phyloP scores from a whole-genome alignment of 2,329 filamentous ascomycete species.

The Diaporthe destruens region DNA sequence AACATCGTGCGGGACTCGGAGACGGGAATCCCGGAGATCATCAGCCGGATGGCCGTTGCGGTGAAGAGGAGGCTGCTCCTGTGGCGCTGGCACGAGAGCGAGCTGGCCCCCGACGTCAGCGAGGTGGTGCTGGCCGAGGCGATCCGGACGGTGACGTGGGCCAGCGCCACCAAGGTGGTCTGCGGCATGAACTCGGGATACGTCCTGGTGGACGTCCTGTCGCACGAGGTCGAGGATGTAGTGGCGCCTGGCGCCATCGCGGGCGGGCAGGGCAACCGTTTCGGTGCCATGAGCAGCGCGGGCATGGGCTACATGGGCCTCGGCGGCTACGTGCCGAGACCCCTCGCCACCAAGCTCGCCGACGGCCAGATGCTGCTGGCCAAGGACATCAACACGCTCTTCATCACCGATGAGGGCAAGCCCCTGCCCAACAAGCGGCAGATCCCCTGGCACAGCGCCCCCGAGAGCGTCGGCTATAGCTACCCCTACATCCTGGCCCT shows the following conservation, averaged over 20 bases:
- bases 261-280: conserved; percentile 77
- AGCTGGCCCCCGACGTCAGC: conserved; percentile 75
- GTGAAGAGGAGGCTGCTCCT: conserved; percentile 90
- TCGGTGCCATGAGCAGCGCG: conserved; percentile 84
- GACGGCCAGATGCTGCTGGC: conserved; percentile 91
- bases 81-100: conserved; percentile 97
- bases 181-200: conserved; percentile 94
- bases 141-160: conserved; percentile 92
- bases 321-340: conserved; percentile 90
- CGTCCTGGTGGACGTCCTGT: conserved; percentile 86
- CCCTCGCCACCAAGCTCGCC: conserved; percentile 83
- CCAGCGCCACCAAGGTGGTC: conserved; percentile 85
- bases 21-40: conserved; percentile 91
- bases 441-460: conserved; percentile 90
- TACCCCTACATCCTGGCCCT: conserved; percentile 95
- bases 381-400: conserved; percentile 97
- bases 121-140: conserved; percentile 86
- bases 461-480: conserved; percentile 93
- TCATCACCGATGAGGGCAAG: conserved; percentile 87
- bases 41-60: conserved; percentile 90
- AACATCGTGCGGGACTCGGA: conserved; percentile 92
- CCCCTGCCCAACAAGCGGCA: conserved; percentile 81
- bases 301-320: conserved; percentile 98
- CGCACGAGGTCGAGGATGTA: conserved; percentile 80
- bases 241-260: conserved; percentile 80